Percentiles rank a stretch among this genome's conserved stretches.
These are phyloP conservation scores for Leptomonas seymouri DNA, from an alignment of 208 protist species.

Conservation along the genomic window DNA sequence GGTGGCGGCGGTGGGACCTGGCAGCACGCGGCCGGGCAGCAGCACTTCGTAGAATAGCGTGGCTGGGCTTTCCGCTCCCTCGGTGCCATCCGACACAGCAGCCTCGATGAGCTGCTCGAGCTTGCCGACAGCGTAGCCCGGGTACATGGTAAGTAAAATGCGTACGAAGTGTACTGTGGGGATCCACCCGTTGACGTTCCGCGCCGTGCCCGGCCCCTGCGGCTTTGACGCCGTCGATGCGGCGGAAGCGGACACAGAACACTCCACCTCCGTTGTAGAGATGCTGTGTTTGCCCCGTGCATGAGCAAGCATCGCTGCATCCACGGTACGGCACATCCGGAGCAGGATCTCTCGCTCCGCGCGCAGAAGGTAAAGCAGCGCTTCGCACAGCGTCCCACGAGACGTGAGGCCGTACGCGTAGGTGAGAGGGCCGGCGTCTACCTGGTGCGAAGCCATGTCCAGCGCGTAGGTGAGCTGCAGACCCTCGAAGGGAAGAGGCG, in stretches of 20 bases:
- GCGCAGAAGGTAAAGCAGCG: conserved; percentile 60
- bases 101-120: conserved; percentile 59
- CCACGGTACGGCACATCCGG: conserved; percentile 49
- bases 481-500: conserved; percentile 37
- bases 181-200: conserved; percentile 37
- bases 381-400: conserved; percentile 44
- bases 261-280: background rate
- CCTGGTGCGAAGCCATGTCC: conserved; percentile 50
- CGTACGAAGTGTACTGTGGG: conserved; percentile 59
- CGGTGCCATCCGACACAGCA: conserved; percentile 49
- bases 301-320: conserved; percentile 22
- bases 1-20: conserved; percentile 18
- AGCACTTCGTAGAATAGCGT: conserved; percentile 71
- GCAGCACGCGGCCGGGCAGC: conserved; percentile 59
- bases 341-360: conserved; percentile 55
- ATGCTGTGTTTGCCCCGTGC: background rate
- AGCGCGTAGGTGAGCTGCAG: conserved; percentile 70
- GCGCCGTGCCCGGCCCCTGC: background rate
- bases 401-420: conserved; percentile 70
- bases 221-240: background rate
- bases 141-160: conserved; percentile 73
- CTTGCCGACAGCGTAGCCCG: conserved; percentile 47
- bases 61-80: conserved; percentile 33
- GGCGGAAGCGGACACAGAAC: background rate
- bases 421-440: conserved; percentile 54